Evolutionary conservation across 2,329 filamentous ascomycete species (phyloP).

Genomic region (Pseudogymnoascus sp.): DNA sequence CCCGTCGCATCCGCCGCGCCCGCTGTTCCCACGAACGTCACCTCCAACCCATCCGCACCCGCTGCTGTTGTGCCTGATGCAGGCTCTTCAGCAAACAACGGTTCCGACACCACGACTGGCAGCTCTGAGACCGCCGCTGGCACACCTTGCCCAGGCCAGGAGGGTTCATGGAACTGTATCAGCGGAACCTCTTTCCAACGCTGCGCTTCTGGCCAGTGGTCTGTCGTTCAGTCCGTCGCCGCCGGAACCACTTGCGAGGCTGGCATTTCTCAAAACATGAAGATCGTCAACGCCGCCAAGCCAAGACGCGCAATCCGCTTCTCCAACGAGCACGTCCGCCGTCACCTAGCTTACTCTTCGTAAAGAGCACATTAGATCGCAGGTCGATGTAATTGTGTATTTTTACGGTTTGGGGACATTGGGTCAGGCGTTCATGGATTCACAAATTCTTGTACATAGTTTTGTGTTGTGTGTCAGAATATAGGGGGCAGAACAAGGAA

Average conservation of each 20-base stretch:
- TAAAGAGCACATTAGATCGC: conserved; percentile 1
- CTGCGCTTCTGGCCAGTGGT: conserved; percentile 45
- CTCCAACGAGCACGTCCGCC: conserved; percentile 21
- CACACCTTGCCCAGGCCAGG: conserved; percentile 37
- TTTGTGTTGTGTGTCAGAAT: conserved; percentile 1
- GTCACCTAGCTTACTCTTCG: conserved; percentile 13
- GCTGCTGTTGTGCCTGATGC: conserved; percentile 17
- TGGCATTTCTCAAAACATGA: conserved; percentile 34
- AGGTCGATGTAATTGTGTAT: conserved; percentile 2
- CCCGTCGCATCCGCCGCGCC: background rate
- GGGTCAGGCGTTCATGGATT: conserved; percentile 1
- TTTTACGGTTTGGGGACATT: background rate
- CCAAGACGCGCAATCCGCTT: conserved; percentile 21
- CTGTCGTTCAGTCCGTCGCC: conserved; percentile 34
- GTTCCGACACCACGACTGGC: conserved; percentile 19
- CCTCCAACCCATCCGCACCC: conserved; percentile 17
- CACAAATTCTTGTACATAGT: conserved; percentile 7
- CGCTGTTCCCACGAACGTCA: conserved; percentile 17
- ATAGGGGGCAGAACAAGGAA: background rate
- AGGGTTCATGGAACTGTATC: conserved; percentile 48
- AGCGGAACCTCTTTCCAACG: conserved; percentile 43
- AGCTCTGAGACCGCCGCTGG: conserved; percentile 29
- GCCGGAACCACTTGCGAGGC: conserved; percentile 37
- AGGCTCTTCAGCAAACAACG: conserved; percentile 17
- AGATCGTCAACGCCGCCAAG: conserved; percentile 27